Evolutionary conservation across 768 basidiomycete species (phyloP), one percentile per base, ranked within the genome.

Genomic region (Pulveroboletus sp.): DNA sequence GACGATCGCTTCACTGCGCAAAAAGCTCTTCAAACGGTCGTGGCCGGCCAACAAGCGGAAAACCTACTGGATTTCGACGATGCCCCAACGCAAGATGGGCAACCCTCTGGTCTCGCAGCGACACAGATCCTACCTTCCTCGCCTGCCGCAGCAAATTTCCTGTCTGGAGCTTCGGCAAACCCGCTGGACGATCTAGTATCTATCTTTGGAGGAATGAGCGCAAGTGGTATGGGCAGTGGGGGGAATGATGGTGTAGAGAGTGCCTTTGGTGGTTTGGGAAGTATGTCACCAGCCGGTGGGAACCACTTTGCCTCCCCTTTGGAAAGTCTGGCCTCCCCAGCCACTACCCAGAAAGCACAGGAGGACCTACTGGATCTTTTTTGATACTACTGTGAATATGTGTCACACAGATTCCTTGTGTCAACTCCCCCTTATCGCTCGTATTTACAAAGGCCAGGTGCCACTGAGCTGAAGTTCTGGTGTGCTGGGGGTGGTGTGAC

Each of bases 51-150:
- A 69, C 89, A 92, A 69, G 82, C 93, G 12, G 95, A 98, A 69
- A 97, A 98, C 66, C 72, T 96, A 6, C 84, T 97, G 52, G 93
- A 97, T 71, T 93, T 97, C 67, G 92, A 91, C 67, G 90, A 93
- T 57, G 74, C 73, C 12, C 76, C 82, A 3, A 69, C 76, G 5
- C 65, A 72, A 43, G 81, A 85, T 33, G 79, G 57, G 1, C 55
- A 85, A 57, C 82, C 86, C 6, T 84, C 86, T 8, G 86, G 85
- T 9, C 77, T 90, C 32, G 86, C 88, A 3, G 88, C 89, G 5
- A 91, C 88, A 0, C 76, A 85, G 49, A 79, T 87, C 39, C 72
- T 88, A 14, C 73, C 86, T 24, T 76, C 83, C 32, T 82, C 85
- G 9, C 81, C 89, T 4, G 86, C 86, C 17, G 85, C 85, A 5